phyloP scores from a whole-genome alignment of 2,329 filamentous ascomycete genomes.

The Waltergamsia citrina region DNA sequence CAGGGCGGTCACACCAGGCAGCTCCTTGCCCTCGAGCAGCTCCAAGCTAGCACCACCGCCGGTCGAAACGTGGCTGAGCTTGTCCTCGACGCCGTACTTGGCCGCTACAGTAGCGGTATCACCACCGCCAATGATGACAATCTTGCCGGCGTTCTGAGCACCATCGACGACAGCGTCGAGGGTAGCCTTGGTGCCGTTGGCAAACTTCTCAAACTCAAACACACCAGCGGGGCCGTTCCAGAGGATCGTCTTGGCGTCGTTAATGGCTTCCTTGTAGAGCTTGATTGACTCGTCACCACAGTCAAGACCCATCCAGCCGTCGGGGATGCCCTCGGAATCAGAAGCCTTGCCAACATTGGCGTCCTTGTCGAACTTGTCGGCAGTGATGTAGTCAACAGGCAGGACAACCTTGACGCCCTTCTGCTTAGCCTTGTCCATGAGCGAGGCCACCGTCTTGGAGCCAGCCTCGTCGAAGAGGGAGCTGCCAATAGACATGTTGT shows the following conservation, averaged over 20 bases:
- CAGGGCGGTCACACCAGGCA: constrained; percentile 87
- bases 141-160: constrained; percentile 68
- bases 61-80: constrained; percentile 96
- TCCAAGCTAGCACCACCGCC: constrained; percentile 93
- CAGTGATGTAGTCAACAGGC: constrained; percentile 90
- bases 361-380: constrained; percentile 86
- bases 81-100: constrained; percentile 93
- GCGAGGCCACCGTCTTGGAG: constrained; percentile 77
- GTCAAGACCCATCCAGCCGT: constrained; percentile 97
- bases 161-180: constrained; percentile 81
- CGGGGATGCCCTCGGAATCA: constrained; percentile 81
- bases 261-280: constrained; percentile 81
- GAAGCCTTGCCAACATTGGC: constrained; percentile 74
- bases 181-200: constrained; percentile 82
- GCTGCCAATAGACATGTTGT: constrained; percentile 81
- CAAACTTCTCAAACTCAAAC: constrained; percentile 95
- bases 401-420: constrained; percentile 93
- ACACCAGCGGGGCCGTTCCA: constrained; percentile 98
- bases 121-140: constrained; percentile 96
- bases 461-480: constrained; percentile 91
- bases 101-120: constrained; percentile 96
- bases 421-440: constrained; percentile 93
- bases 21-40: constrained; percentile 93
- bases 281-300: constrained; percentile 82
- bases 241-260: constrained; percentile 86